A percentile compares a stretch with the other conserved stretches of the same genome.
phyloP scores from a whole-genome alignment of 2,329 filamentous ascomycete species.

The Aurifilum marmelostoma region DNA sequence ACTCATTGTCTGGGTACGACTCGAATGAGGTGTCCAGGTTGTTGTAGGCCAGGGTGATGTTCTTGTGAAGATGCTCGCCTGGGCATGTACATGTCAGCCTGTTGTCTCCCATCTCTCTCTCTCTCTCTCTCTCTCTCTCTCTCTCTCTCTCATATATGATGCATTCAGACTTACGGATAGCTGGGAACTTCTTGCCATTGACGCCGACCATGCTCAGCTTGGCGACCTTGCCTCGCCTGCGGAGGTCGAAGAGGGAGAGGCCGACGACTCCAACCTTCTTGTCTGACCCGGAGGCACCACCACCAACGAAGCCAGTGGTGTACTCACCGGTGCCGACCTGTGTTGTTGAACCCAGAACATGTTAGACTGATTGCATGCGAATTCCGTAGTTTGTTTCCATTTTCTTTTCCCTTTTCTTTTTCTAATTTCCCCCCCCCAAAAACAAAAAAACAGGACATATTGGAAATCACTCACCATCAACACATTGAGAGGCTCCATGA shows the following conservation, averaged over 20 bases:
- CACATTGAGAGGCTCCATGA: constrained; percentile 65
- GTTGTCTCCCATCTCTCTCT: not conserved
- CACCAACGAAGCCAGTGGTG: constrained; percentile 91
- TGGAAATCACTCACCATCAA: constrained; percentile 63
- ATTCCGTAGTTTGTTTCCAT: too few species aligned
- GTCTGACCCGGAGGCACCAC: constrained; percentile 81
- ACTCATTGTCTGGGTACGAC: constrained; percentile 77
- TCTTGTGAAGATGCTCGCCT: constrained; percentile 84
- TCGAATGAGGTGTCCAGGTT: constrained; percentile 83
- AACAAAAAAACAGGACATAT: too few species aligned
- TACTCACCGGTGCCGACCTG: constrained; percentile 93
- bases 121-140: not conserved
- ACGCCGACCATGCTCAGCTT: constrained; percentile 88
- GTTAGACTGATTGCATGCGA: too few species aligned
- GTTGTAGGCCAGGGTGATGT: constrained; percentile 89
- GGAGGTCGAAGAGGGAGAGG: constrained; percentile 85
- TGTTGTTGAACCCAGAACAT: not conserved
- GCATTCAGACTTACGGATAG: constrained; percentile 72
- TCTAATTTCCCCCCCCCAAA: too few species aligned
- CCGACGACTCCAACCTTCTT: constrained; percentile 97
- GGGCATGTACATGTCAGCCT: constrained; percentile 65
- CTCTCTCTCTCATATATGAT: constrained; percentile 3
- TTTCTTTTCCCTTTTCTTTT: too few species aligned
- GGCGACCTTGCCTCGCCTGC: constrained; percentile 84
- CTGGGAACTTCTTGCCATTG: constrained; percentile 86